Conservation (phyloP, 768 basidiomycete genomes). For the Pleurotus giganteus region DNA sequence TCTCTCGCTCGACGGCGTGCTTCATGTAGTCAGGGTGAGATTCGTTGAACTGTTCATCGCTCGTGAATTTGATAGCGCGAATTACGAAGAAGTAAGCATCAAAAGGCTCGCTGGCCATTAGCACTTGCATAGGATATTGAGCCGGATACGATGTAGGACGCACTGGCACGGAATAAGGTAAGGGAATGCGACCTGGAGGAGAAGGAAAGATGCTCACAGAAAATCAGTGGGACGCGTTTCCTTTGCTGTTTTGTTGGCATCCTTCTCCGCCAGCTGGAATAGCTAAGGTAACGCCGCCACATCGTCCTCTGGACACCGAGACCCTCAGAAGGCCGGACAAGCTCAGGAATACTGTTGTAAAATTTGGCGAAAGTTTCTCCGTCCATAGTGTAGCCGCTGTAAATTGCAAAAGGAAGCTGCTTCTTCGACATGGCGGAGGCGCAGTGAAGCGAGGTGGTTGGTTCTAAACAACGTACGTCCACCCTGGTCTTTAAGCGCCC, state of each 20-base stretch:
- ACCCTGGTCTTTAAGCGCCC: too few species aligned
- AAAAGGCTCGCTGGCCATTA: background rate
- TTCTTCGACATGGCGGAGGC: too few species aligned
- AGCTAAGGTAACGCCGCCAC: background rate
- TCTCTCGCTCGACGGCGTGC: constrained; percentile 10
- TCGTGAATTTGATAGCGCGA: background rate
- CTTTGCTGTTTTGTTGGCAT: background rate
- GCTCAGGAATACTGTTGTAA: background rate
- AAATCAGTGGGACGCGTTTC: background rate
- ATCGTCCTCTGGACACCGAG: background rate
- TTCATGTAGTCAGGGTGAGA: background rate
- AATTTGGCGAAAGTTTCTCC: background rate
- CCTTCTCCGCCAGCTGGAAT: background rate
- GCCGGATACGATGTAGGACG: background rate
- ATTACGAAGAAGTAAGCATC: background rate
- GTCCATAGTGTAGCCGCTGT: background rate
- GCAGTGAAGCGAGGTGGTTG: too few species aligned
- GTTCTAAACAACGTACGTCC: too few species aligned
- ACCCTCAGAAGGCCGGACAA: too few species aligned
- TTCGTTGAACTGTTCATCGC: background rate
- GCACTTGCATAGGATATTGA: background rate
- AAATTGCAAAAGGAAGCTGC: constrained; percentile 2
- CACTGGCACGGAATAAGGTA: background rate
- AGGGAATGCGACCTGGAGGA: background rate
- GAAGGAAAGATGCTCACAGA: background rate